Evolutionary conservation across 305 asterid species (phyloP), one percentile per base, ranked within the genome.

Genomic region (Rubia peregrina): DNA sequence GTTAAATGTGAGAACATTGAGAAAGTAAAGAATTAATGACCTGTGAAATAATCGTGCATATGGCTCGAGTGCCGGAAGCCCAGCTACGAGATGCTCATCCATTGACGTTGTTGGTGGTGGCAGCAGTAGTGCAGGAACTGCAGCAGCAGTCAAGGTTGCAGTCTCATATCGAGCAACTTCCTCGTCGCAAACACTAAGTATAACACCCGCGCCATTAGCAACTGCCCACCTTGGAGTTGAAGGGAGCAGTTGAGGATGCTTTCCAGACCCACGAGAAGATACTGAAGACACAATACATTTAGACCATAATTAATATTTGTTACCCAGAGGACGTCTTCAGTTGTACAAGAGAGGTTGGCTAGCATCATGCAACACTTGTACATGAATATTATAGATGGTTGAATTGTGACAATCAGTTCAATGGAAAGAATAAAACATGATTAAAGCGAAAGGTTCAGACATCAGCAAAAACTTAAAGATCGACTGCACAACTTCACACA

Each of bases 141-240:
- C 97, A 67, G 85, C 97, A 64, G 98, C 97, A 44, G 99, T 95
- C 75, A 95, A 86, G 77, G 92, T 88, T 75, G 98, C 95, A 71
- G 98, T 91, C 87, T 90, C 98, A 80, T 91, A 88, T 73, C 93
- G 99, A 80, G 91, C 87, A 70, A 91, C 99, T 90, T 95, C 99
- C 74, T 91, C 99, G 17, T 95, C 99, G 77, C 99, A 95, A 75
- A 95, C 99, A 80, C 99, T 95, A 66, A 95, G 87, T 80, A 95
- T 95, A 61, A 95, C 99, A 74, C 99, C 99, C 74, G 99, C 99
- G 38, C 99, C 99, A 81, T 95, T 95, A 78, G 99, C 99, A 84
- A 90, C 98, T 30, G 99, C 99, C 99, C 99, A 95, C 81, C 99
- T 88, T 9, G 99, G 99, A 72, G 97, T 95, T 67, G 99, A 86